Evolutionary conservation across 192 early-diverging fungal genomes (phyloP).

Genomic region (Mycoemilia scoparia): DNA sequence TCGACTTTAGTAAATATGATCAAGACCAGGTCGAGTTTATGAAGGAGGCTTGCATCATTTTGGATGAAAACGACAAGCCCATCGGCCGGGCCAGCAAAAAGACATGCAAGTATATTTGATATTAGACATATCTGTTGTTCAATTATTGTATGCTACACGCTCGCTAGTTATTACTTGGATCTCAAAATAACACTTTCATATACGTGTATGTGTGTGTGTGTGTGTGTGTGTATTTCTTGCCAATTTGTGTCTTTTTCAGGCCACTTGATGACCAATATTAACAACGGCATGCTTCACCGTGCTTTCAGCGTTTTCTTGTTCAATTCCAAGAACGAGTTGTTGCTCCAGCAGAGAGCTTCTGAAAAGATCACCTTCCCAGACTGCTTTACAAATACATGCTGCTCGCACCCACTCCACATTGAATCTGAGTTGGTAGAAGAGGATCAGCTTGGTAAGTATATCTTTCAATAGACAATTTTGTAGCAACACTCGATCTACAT

Average conservation of each 20-base stretch:
- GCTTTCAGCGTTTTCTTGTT: constrained; percentile 96
- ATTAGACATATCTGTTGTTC: constrained; percentile 27
- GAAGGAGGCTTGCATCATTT: constrained; percentile 93
- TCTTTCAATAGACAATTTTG: too few relatives aligned
- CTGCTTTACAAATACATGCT: constrained; percentile 96
- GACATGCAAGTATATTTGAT: too few relatives aligned
- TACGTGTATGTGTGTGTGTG: too few relatives aligned
- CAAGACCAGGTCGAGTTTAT: constrained; percentile 83
- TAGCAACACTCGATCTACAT: too few relatives aligned
- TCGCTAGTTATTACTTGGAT: not conserved
- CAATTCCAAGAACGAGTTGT: constrained; percentile 61
- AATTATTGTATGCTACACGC: not conserved
- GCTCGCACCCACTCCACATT: constrained; percentile 83
- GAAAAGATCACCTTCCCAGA: constrained; percentile 99
- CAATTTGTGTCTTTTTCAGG: too few relatives aligned
- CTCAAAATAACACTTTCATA: not conserved
- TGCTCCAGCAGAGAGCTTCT: constrained; percentile 84
- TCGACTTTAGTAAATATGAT: constrained; percentile 44
- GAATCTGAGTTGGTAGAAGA: constrained; percentile 59
- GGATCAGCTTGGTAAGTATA: constrained; percentile 54
- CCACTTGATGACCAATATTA: constrained; percentile 91
- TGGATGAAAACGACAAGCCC: constrained; percentile 68
- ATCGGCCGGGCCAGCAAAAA: constrained; percentile 83
- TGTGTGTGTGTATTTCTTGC: too few relatives aligned
- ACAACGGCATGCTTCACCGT: constrained; percentile 75